Conservation (phyloP, 208 protist genomes). For the Leishmania martiniquensis region DNA sequence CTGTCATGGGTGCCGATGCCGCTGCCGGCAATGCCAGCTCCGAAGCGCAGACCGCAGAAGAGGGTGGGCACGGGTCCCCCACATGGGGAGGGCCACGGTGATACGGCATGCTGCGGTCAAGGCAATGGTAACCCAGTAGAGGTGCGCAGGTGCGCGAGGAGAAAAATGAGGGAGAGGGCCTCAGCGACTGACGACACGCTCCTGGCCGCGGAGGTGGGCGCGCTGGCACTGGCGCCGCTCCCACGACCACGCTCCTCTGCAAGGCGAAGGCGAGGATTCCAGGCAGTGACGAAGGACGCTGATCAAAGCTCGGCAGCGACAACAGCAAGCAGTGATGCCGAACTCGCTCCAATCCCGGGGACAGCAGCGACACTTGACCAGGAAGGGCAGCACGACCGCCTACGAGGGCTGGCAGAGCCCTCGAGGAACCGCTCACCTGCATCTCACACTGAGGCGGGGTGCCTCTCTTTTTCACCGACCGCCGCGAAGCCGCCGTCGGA, state of each 20-base stretch:
- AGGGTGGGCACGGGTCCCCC: not conserved
- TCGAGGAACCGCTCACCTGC: not conserved
- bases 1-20: conserved; percentile 18
- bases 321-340: not conserved
- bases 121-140: not conserved
- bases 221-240: not conserved
- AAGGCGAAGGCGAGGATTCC: not conserved
- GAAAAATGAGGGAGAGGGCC: not conserved
- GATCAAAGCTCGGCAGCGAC: not conserved
- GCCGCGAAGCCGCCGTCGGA: not conserved
- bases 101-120: not conserved
- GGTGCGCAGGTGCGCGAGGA: conserved; percentile 2
- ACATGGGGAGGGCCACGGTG: not conserved
- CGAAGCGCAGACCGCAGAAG: not conserved
- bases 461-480: not conserved
- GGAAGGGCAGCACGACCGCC: not conserved
- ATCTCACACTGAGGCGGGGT: not conserved
- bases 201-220: not conserved
- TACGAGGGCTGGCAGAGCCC: not conserved
- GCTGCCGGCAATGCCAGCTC: conserved; percentile 1
- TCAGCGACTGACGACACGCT: not conserved
- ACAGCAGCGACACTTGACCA: not conserved
- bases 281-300: not conserved
- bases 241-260: not conserved
- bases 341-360: not conserved